Evolutionary conservation across 139 green algal species (phyloP), one percentile per base, ranked within the genome.

Genomic region (Chlorella sorokiniana): DNA sequence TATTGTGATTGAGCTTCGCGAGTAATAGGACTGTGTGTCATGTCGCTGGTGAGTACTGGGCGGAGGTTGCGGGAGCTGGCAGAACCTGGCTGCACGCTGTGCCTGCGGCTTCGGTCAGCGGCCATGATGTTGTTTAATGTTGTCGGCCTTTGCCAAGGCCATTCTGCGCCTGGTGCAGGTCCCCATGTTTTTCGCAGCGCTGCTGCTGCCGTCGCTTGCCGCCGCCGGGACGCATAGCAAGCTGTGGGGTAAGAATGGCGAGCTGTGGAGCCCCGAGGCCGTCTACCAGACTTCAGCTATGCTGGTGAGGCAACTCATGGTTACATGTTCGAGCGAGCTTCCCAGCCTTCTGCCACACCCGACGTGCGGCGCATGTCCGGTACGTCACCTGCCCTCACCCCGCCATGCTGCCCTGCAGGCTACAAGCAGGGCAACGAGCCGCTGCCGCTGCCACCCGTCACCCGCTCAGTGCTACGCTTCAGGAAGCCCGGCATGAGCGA

Each of bases 251-350:
- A 77, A 63, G 31, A 33, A 77, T 22, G 70, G 70, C 70, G 70
- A 77, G 70, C 44, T 64, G 44, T 77, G 45, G 45, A 33, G 63
- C 18, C 70, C 70, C 1, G 31, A 31, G 14, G 67, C 45, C 14
- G n/a, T 3, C 70, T 77, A n/a, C 45, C 45, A 23, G 70, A 77
- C 70, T 77, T 77, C 48, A 77, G 70, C 70, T 77, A 41, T 71
- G 64, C 64, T 48, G 33, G 2, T 25, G 45, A 71, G 18, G 25
- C 22, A n/a, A 14, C 61, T 37, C 61, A 40, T 40, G 11, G 11
- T 37, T 68, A 25, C 61, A n/a, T 33, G n/a, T 25, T n/a, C n/a
- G n/a, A n/a, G n/a, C n/a, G n/a, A n/a, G n/a, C n/a, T n/a, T n/a
- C n/a, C n/a, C n/a, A n/a, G n/a, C n/a, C n/a, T n/a, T n/a, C n/a